These are phyloP conservation scores for Apiospora hydei DNA, from an alignment of 2,329 filamentous ascomycete genomes.

Conservation along the genomic window DNA sequence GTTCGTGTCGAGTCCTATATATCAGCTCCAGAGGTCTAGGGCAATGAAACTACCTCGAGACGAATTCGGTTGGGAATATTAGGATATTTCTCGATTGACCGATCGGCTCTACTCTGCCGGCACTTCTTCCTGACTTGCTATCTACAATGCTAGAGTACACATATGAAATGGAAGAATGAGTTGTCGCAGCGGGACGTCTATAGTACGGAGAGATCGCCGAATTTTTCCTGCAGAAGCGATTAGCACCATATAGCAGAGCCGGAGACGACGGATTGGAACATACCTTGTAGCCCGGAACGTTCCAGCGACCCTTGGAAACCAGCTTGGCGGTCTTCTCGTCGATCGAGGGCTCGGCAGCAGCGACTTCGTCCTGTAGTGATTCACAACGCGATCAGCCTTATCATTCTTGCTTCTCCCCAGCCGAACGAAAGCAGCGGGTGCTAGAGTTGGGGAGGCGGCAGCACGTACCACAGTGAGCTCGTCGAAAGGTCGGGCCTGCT, in stretches of 20 bases:
- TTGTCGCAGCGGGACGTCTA: constrained; percentile 61
- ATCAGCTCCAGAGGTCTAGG: background rate
- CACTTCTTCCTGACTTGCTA: constrained; percentile 47
- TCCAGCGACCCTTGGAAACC: constrained; percentile 97
- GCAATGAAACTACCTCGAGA: background rate
- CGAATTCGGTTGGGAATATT: constrained; percentile 5
- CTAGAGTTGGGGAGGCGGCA: constrained; percentile 18
- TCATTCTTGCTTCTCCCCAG: background rate
- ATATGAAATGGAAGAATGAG: constrained; percentile 57
- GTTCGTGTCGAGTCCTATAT: background rate
- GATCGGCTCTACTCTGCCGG: constrained; percentile 23
- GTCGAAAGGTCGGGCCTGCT: constrained; percentile 93
- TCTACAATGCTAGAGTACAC: constrained; percentile 77
- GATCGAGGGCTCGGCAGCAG: constrained; percentile 92
- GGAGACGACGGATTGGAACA: constrained; percentile 41
- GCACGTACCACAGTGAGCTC: constrained; percentile 93
- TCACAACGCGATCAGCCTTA: background rate
- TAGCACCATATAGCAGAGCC: constrained; percentile 28
- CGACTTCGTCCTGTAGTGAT: constrained; percentile 82
- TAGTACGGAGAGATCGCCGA: constrained; percentile 93
- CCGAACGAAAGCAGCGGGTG: background rate
- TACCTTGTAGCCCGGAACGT: constrained; percentile 98
- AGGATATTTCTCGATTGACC: constrained; percentile 26
- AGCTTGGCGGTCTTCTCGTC: constrained; percentile 95
- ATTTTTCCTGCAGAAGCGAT: constrained; percentile 82